A percentile compares a stretch with the other conserved stretches of the same genome.
Conservation (phyloP, 192 early-diverging fungal species). For the Mortierella alpina region DNA sequence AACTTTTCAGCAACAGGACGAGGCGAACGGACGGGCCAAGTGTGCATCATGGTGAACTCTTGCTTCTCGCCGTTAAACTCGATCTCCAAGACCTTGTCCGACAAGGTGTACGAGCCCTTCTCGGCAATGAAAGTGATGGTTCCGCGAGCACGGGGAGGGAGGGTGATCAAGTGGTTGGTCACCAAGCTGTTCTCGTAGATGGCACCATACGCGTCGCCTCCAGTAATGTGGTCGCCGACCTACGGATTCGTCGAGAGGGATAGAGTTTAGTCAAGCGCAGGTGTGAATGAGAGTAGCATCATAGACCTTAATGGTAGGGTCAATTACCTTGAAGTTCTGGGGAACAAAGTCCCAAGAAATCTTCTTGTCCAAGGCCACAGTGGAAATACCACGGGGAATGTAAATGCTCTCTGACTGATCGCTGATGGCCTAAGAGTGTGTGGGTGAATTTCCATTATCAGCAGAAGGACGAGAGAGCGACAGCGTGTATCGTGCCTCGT, state of each 20-base stretch:
- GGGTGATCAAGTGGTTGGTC: conserved; percentile 90
- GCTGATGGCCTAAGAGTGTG: conserved; percentile 78
- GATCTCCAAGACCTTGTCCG: conserved; percentile 91
- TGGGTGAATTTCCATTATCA: neutral
- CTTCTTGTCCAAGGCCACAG: conserved; percentile 94
- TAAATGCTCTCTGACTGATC: conserved; percentile 96
- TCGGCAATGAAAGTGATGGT: conserved; percentile 97
- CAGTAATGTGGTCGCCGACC: conserved; percentile 97
- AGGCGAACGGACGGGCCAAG: conserved; percentile 97
- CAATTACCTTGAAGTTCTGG: conserved; percentile 81
- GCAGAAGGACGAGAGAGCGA: neutral
- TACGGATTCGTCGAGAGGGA: conserved; percentile 11
- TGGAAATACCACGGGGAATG: conserved; percentile 98
- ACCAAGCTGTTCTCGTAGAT: conserved; percentile 97
- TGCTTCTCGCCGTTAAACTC: conserved; percentile 97
- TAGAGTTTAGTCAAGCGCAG: neutral
- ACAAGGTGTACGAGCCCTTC: conserved; percentile 91
- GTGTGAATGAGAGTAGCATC: neutral
- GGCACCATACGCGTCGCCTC: conserved; percentile 95
- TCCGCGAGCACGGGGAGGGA: conserved; percentile 93
- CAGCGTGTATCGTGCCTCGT: neutral
- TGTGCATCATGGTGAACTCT: conserved; percentile 96
- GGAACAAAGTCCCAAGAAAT: conserved; percentile 97
- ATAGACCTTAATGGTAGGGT: neutral
- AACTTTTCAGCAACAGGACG: conserved; percentile 96